Evolutionary conservation across 2,329 filamentous ascomycete species (phyloP).

Genomic region (Aspergillus fischeri): DNA sequence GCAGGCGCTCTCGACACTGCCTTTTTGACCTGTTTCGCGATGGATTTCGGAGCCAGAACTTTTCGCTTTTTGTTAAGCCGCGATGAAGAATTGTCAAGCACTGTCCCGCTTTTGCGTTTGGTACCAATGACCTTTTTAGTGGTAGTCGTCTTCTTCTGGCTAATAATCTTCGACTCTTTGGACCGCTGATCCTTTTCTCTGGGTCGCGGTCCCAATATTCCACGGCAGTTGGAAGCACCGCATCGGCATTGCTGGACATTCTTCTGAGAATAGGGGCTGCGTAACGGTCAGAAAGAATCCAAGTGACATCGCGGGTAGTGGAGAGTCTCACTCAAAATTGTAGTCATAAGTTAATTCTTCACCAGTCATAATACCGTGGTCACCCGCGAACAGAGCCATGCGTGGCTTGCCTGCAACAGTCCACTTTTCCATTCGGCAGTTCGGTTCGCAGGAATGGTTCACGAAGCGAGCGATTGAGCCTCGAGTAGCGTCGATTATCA

Average conservation of each 20-base stretch:
- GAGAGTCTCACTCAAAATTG: conserved; percentile 59
- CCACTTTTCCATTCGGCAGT: conserved; percentile 98
- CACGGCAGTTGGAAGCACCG: conserved; percentile 57
- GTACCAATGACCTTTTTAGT: conserved; percentile 16
- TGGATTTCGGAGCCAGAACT: conserved; percentile 21
- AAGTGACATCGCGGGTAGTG: background rate
- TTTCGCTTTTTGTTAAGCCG: conserved; percentile 32
- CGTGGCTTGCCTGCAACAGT: conserved; percentile 88
- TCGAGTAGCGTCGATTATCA: conserved; percentile 96
- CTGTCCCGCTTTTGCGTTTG: conserved; percentile 32
- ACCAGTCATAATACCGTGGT: conserved; percentile 84
- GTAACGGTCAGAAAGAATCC: conserved; percentile 9
- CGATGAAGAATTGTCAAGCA: conserved; percentile 23
- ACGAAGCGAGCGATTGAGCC: conserved; percentile 96
- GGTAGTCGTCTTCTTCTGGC: conserved; percentile 19
- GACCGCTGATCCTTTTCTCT: conserved; percentile 44
- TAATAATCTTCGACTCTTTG: conserved; percentile 21
- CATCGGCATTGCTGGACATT: conserved; percentile 63
- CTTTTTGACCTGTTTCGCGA: conserved; percentile 33
- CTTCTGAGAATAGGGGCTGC: conserved; percentile 54
- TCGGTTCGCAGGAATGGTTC: conserved; percentile 94
- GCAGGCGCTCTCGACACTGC: conserved; percentile 21
- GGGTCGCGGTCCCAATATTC: conserved; percentile 55
- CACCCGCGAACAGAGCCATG: conserved; percentile 94
- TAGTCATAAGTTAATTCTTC: conserved; percentile 96